Evolutionary conservation across 2,329 filamentous ascomycete genomes (phyloP), one percentile per base, ranked within the genome.

Genomic region (Aschersonia sp.): DNA sequence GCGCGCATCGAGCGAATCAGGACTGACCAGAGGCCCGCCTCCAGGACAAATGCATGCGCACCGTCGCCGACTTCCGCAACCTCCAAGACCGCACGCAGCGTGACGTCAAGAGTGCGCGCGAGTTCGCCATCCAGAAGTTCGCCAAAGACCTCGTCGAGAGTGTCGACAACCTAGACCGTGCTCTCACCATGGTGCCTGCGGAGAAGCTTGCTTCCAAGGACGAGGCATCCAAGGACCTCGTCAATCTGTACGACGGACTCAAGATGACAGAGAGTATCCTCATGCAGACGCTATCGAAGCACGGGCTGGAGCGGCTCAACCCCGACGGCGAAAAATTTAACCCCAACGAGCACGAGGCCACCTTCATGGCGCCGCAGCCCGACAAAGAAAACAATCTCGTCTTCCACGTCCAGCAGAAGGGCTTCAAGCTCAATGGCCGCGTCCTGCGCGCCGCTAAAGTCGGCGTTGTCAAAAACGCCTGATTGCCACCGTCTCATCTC

Each of bases 111-210:
- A 69, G 77, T 22, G 87, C 90, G 22, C 83, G 83, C 58, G 86
- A 94, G 68, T 98, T 95, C 59, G 92, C 90, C 59, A 92, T 98
- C 60, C 87, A 95, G 64, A 87, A 83, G 56, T 97, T 98, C 69
- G 87, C 90, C 61, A 84, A 87, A 66, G 92, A 98, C 68, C 81
- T 98, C 43, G 79, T 97, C 56, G 92, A 98, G 65, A 87, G 80
- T 61, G 82, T 98, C 60, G 92, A 98, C 70, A 98, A 97, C 75
- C 81, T 98, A 53, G 92, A 98, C 69, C 89, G 89, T 55, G 92
- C 92, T 42, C 78, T 98, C 42, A 66, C 72, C 53, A 87, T 82
- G 59, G 89, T 95, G 10, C 81, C 87, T 22, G 63, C 76, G 50
- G 82, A 87, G 41, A 87, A 86, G 68, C 74, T 94, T 53, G 71